A percentile compares a stretch with the other conserved stretches of the same genome.
Evolutionary conservation across 441 rosid species (phyloP).

Genomic region (Omphalea diandra): DNA sequence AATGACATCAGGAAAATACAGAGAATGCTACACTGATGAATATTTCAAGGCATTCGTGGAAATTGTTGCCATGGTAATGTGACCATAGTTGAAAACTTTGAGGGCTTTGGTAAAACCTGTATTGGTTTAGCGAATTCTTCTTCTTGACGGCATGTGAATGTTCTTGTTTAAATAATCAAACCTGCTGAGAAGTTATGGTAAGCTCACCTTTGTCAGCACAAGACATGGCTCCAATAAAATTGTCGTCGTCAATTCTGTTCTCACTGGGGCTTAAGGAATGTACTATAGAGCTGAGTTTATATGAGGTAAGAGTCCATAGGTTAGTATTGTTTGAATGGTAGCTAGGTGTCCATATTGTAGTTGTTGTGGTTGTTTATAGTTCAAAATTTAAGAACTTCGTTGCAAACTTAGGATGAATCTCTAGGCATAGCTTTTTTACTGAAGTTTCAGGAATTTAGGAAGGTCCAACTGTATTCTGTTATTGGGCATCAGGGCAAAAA

Average conservation of each 20-base stretch:
- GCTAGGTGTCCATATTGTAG: not conserved
- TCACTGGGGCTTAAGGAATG: constrained; percentile 8
- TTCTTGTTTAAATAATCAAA: constrained; percentile 1
- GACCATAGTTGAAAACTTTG: not conserved
- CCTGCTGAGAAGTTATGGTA: constrained; percentile 4
- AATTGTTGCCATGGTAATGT: not conserved
- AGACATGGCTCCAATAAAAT: not conserved
- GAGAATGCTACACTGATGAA: not conserved
- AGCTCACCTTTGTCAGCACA: not conserved
- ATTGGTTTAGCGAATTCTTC: not conserved
- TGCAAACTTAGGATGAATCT: not conserved
- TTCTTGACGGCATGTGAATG: not conserved
- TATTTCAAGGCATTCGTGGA: too few relatives aligned
- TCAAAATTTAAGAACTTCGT: not conserved
- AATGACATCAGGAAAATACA: not conserved
- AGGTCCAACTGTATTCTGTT: too few relatives aligned
- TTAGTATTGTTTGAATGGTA: not conserved
- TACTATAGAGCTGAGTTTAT: not conserved
- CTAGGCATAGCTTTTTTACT: not conserved
- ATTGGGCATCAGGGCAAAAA: not conserved
- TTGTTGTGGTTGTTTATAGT: not conserved
- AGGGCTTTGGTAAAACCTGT: not conserved
- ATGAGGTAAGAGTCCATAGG: not conserved
- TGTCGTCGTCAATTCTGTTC: not conserved
- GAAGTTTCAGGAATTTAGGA: too few relatives aligned